Conservation (phyloP, 768 basidiomycete species). For the Filobasidium floriforme region DNA sequence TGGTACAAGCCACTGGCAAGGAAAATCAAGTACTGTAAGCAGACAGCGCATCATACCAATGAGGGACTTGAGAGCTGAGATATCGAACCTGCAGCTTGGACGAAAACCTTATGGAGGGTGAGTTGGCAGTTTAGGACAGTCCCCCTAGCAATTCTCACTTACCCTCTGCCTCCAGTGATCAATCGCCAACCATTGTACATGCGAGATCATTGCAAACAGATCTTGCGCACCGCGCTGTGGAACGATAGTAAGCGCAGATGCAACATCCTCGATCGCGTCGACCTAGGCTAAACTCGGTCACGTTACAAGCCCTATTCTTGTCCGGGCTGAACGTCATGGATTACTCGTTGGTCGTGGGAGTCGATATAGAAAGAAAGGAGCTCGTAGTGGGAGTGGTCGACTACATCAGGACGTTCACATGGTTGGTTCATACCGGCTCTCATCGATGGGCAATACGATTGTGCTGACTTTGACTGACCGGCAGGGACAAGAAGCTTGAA, state of each 20-base stretch:
- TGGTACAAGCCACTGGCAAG: constrained; percentile 79
- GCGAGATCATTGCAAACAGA: constrained; percentile 91
- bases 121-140: constrained; percentile 31
- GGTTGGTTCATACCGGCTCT: constrained; percentile 13
- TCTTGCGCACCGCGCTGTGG: constrained; percentile 77
- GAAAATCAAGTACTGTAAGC: constrained; percentile 74
- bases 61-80: background rate
- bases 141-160: constrained; percentile 11
- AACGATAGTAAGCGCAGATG: constrained; percentile 59
- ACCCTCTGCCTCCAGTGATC: constrained; percentile 53
- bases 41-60: background rate
- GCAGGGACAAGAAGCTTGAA: constrained; percentile 95
- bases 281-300: background rate
- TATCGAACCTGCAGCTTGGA: constrained; percentile 52
- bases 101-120: constrained; percentile 89
- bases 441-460: background rate
- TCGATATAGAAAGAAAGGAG: constrained; percentile 80
- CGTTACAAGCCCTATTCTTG: constrained; percentile 61
- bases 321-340: constrained; percentile 87
- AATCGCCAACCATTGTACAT: constrained; percentile 85
- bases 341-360: constrained; percentile 90
- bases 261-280: background rate
- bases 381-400: constrained; percentile 96
- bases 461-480: background rate
- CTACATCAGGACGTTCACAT: constrained; percentile 50